phyloP scores from a whole-genome alignment of 345 rosid genomes.

The Psidium friedrichsthalianum region DNA sequence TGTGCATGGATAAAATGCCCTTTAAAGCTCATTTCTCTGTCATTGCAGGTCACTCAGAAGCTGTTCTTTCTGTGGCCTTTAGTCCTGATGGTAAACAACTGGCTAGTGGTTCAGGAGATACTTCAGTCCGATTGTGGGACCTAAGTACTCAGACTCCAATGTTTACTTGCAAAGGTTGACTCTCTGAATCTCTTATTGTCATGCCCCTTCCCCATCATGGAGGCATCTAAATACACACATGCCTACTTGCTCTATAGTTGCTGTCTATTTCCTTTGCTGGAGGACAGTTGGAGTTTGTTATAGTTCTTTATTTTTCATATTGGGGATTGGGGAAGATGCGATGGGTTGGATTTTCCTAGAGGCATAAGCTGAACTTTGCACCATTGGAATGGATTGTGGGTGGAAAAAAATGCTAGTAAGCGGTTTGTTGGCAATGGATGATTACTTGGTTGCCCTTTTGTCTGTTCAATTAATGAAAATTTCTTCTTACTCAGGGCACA shows the following conservation, averaged over 20 bases:
- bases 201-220: not conserved
- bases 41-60: conserved; percentile 64
- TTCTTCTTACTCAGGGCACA: conserved; percentile 55
- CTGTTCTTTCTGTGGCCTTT: conserved; percentile 86
- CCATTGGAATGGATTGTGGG: not conserved
- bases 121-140: conserved; percentile 95
- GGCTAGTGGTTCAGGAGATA: conserved; percentile 98
- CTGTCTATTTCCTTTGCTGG: not conserved
- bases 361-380: not conserved
- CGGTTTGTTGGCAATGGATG: not conserved
- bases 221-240: not conserved
- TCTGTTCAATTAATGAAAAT: not conserved
- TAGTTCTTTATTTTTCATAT: not conserved
- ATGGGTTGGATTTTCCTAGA: not conserved
- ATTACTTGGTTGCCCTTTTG: not conserved
- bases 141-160: conserved; percentile 81
- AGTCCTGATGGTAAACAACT: conserved; percentile 87
- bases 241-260: not conserved
- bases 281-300: not conserved
- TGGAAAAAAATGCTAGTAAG: not conserved
- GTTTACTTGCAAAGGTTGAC: conserved; percentile 82
- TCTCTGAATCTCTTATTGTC: not conserved
- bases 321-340: not conserved
- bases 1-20: not conserved
- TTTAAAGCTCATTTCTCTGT: not conserved